A percentile compares a stretch with the other conserved stretches of the same genome.
These are phyloP conservation scores for Vanilla planifolia DNA, from an alignment of 106 monocot genomes.

Conservation along the genomic window DNA sequence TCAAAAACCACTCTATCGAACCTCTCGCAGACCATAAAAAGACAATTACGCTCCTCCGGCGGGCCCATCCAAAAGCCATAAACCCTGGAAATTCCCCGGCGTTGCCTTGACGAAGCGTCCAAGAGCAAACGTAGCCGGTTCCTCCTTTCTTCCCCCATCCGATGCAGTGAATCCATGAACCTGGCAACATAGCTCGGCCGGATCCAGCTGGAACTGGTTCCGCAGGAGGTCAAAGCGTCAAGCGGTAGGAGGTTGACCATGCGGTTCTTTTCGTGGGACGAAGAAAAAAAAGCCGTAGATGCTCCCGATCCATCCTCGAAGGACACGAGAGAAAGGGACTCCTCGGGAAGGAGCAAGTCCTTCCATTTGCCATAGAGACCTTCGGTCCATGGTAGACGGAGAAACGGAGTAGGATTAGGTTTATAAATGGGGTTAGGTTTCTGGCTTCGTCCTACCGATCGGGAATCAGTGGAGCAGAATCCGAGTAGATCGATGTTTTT, in stretches of 20 bases:
- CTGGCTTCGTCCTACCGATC: not conserved
- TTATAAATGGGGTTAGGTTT: not conserved
- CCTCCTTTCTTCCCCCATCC: conserved; percentile 28
- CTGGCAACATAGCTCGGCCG: conserved; percentile 39
- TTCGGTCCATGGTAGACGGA: conserved; percentile 28
- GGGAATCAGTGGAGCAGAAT: conserved; percentile 15
- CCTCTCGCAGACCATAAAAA: conserved; percentile 62
- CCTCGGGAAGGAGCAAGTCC: conserved; percentile 31
- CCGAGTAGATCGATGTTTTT: conserved; percentile 87
- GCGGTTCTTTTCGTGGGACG: conserved; percentile 17
- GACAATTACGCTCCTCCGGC: conserved; percentile 22
- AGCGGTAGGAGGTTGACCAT: conserved; percentile 41
- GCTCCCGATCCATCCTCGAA: not conserved
- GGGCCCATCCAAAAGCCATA: conserved; percentile 73
- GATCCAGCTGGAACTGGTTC: conserved; percentile 12
- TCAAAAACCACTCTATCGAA: conserved; percentile 11
- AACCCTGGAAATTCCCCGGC: conserved; percentile 44
- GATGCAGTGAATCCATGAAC: conserved; percentile 27
- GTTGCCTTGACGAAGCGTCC: conserved; percentile 24
- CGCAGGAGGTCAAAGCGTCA: not conserved
- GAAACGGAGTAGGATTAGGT: not conserved
- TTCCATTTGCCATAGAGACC: conserved; percentile 40
- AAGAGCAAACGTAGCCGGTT: conserved; percentile 29
- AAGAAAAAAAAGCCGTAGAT: conserved; percentile 4
- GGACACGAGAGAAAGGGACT: conserved; percentile 18